Percentiles rank a stretch among this genome's conserved stretches.
These are phyloP conservation scores for Peterozyma xylosa DNA, from an alignment of 805 yeast species.

Conservation along the genomic window DNA sequence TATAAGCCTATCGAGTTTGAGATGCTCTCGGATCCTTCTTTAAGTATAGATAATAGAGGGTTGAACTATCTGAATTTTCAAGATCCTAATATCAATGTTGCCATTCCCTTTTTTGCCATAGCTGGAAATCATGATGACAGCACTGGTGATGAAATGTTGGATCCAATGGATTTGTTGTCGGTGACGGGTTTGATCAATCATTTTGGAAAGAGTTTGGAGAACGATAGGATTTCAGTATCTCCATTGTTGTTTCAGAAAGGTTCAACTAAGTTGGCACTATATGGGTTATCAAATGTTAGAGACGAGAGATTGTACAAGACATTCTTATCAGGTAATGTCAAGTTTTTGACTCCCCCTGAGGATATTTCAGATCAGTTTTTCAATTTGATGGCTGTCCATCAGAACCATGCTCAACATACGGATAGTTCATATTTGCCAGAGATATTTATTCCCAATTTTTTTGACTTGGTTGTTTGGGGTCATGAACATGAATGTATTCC, in stretches of 20 bases:
- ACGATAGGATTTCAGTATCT: conserved; percentile 62
- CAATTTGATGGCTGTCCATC: conserved; percentile 82
- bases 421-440: conserved; percentile 83
- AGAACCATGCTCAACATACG: conserved; percentile 79
- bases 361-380: conserved; percentile 63
- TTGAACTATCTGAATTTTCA: conserved; percentile 75
- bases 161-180: conserved; percentile 80
- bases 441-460: conserved; percentile 67
- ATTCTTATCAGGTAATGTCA: conserved; percentile 73
- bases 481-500: conserved; percentile 95
- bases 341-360: conserved; percentile 58
- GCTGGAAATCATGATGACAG: conserved; percentile 97
- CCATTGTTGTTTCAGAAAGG: conserved; percentile 87
- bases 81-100: conserved; percentile 83
- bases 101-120: conserved; percentile 86
- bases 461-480: conserved; percentile 91
- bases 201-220: conserved; percentile 75
- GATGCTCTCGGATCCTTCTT: conserved; percentile 69
- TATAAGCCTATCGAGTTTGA: conserved; percentile 84
- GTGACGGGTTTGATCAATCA: conserved; percentile 83
- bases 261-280: conserved; percentile 69
- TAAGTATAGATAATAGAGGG: conserved; percentile 50
- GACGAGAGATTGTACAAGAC: conserved; percentile 84
- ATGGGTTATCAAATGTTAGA: conserved; percentile 82
- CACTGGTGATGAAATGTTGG: conserved; percentile 73